Evolutionary conservation across 805 yeast species (phyloP).

Genomic region (Scheffersomyces ergatensis): DNA sequence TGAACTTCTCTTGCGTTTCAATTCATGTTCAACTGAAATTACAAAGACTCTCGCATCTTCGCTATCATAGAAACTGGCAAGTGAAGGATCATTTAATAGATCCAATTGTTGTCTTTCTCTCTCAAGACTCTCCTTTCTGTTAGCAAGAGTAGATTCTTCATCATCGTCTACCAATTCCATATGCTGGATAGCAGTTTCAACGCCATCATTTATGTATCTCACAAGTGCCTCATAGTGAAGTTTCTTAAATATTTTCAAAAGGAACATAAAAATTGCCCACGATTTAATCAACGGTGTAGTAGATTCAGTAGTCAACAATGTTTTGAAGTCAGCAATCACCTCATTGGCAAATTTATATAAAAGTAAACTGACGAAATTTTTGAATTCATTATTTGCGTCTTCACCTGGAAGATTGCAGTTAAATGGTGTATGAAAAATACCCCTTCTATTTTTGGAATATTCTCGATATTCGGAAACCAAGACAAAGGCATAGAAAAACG

Average conservation of each 20-base stretch:
- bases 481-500: constrained; percentile 18
- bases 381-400: constrained; percentile 4
- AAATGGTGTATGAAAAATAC: constrained; percentile 17
- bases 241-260: constrained; percentile 16
- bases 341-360: constrained; percentile 13
- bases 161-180: constrained; percentile 1
- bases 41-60: neutral
- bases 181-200: constrained; percentile 13
- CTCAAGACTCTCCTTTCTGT: constrained; percentile 1
- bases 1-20: too few relatives aligned
- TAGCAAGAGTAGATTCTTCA: neutral
- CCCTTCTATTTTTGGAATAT: constrained; percentile 2
- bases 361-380: constrained; percentile 18
- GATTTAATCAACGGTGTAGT: neutral
- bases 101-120: constrained; percentile 1
- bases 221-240: constrained; percentile 16
- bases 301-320: constrained; percentile 3
- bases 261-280: constrained; percentile 14
- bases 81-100: neutral
- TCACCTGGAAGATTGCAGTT: constrained; percentile 14
- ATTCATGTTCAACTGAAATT: neutral
- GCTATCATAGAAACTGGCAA: neutral
- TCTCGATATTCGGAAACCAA: constrained; percentile 17
- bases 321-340: constrained; percentile 10
- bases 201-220: constrained; percentile 11